These are phyloP conservation scores for Hirschfeldia incana DNA, from an alignment of 345 rosid species.

Conservation along the genomic window DNA sequence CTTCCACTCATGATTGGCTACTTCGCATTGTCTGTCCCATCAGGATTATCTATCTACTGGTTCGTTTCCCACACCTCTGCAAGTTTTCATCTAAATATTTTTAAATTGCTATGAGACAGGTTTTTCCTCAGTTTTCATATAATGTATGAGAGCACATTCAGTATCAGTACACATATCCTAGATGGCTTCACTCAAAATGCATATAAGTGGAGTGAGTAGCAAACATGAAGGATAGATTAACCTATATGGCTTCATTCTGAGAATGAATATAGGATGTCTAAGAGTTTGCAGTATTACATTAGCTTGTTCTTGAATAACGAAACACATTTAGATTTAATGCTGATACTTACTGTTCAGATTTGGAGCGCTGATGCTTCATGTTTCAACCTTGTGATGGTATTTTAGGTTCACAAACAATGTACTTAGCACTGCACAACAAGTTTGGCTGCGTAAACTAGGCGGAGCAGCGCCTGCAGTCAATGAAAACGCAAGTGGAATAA, in stretches of 20 bases:
- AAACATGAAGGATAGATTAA: background rate
- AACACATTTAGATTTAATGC: background rate
- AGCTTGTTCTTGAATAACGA: background rate
- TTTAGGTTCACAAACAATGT: constrained; percentile 92
- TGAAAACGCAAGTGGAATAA: constrained; percentile 83
- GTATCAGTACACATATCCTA: background rate
- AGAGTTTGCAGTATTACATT: background rate
- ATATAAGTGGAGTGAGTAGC: background rate
- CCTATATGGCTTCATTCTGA: background rate
- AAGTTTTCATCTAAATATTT: background rate
- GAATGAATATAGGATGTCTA: background rate
- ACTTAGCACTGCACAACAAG: constrained; percentile 95
- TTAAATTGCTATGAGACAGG: background rate
- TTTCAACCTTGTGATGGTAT: background rate
- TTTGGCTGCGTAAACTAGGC: constrained; percentile 94
- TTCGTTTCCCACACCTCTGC: constrained; percentile 47
- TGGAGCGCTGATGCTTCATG: background rate
- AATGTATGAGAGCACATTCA: background rate
- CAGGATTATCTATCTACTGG: constrained; percentile 97
- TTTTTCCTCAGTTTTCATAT: background rate
- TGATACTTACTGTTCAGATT: background rate
- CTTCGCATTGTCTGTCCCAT: constrained; percentile 97
- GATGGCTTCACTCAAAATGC: background rate
- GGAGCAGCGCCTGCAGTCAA: constrained; percentile 83
- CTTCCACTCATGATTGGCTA: constrained; percentile 99